Evolutionary conservation across 192 early-diverging fungal genomes (phyloP), one percentile per base, ranked within the genome.

Genomic region (Oehlia diaphana): DNA sequence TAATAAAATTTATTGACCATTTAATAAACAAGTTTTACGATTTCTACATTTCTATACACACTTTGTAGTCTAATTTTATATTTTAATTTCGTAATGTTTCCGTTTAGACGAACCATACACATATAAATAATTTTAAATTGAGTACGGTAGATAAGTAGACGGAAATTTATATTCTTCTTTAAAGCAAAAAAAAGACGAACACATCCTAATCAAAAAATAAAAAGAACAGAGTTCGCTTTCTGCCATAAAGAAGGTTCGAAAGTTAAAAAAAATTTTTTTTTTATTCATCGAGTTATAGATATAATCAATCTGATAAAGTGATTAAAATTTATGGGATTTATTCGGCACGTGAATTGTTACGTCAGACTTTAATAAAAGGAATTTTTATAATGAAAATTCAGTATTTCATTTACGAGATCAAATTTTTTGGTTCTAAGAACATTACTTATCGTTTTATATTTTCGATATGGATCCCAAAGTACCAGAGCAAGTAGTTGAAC

Each of bases 31-130:
- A 42, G 39, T 42, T 42, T 37, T 42, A 42, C 39, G 7, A 42
- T 42, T 42, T 42, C 39, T 42, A 42, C 6, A 42, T 42, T 42
- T 42, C 39, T 42, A 42, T 0, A 42, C 39, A 8, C 8, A 42
- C 0, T 42, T 42, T 42, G 39, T 42, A 42, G 37, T 37, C 37
- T 37, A 37, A 37, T 37, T 37, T 5, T 42, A 42, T 7, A 42
- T 42, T 12, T 47, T 47, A 12, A 47, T 47, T 9, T 12, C 10
- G 10, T 47, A 78, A 65, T 78, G 77, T 78, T 33, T 33, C 77
- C 77, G 66, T 23, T 69, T 50, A 70, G 77, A 78, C 77, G 77
- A 78, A 78, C 77, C 50, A 58, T 47, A 53, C 66, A 37, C 13
- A 37, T 26, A 28, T 14, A 14, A 65, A 21, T 53, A 62, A 44